Conservation (phyloP, 2,329 filamentous ascomycete genomes). For the Aphanoascus verrucosus region DNA sequence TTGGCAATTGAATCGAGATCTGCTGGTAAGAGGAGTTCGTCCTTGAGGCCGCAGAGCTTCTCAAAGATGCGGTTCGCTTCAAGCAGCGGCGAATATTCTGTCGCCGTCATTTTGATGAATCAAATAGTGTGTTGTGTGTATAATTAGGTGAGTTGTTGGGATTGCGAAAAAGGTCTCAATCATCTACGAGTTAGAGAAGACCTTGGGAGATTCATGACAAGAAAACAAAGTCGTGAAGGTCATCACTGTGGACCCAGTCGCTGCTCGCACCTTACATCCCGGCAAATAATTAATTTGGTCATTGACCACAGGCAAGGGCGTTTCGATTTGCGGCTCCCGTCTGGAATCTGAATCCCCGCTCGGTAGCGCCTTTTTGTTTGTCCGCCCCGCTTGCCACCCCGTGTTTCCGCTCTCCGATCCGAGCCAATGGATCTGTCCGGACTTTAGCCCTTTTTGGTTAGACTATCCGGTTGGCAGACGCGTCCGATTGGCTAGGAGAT, state of each 20-base stretch:
- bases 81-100: slow-evolving; percentile 6
- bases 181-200: not conserved
- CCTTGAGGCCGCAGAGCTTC: slow-evolving; percentile 27
- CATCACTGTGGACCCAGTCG: not conserved
- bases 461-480: not conserved
- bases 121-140: not conserved
- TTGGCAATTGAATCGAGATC: slow-evolving; percentile 26
- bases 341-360: not conserved
- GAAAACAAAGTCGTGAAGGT: not conserved
- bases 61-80: slow-evolving; percentile 32
- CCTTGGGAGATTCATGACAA: not conserved
- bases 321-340: not conserved
- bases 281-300: not conserved
- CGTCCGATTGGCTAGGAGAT: slow-evolving; percentile 1
- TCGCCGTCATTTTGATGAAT: not conserved
- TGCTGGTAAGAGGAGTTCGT: slow-evolving; percentile 25
- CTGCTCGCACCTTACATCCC: not conserved
- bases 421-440: not conserved
- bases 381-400: not conserved
- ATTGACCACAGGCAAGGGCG: not conserved
- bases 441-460: not conserved
- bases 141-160: not conserved
- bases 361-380: not conserved
- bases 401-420: slow-evolving; percentile 2
- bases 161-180: not conserved